Percentiles rank a stretch among this genome's conserved stretches.
phyloP scores from a whole-genome alignment of 1,284 basidiomycete species.

The Cutaneotrichosporon arboriforme region DNA sequence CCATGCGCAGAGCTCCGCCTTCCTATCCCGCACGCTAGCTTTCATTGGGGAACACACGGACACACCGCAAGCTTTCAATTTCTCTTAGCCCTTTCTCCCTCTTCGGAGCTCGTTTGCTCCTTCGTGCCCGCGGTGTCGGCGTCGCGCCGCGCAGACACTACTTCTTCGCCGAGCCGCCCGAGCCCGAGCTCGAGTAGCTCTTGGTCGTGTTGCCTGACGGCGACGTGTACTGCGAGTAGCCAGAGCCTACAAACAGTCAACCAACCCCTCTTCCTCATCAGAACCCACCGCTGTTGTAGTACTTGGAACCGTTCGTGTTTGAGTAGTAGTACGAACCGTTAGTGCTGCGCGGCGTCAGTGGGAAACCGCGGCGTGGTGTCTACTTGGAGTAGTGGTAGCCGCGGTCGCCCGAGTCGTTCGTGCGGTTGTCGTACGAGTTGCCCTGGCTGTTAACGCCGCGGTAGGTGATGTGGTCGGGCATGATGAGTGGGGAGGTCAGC shows the following conservation, averaged over 20 bases:
- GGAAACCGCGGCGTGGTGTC: constrained; percentile 30
- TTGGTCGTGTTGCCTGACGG: constrained; percentile 48
- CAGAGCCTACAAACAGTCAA: constrained; percentile 39
- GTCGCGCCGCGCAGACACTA: background rate
- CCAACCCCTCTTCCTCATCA: background rate
- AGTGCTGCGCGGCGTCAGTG: constrained; percentile 15
- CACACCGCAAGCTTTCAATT: no score
- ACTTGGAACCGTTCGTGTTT: constrained; percentile 59
- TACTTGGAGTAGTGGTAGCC: constrained; percentile 60
- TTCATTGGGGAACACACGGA: no score
- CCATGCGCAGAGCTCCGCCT: no score
- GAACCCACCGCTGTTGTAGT: constrained; percentile 51
- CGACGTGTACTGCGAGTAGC: constrained; percentile 55
- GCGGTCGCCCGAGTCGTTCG: constrained; percentile 47
- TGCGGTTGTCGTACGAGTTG: constrained; percentile 56
- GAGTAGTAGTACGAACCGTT: constrained; percentile 59
- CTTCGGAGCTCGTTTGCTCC: no score
- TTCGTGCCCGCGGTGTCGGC: no score
- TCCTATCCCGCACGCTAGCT: no score
- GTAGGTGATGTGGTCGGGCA: constrained; percentile 43
- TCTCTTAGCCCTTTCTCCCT: no score
- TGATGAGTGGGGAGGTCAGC: background rate
- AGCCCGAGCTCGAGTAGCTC: constrained; percentile 13
- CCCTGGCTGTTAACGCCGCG: constrained; percentile 56
- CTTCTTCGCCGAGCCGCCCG: background rate